Percentiles rank a stretch among this genome's conserved stretches.
Evolutionary conservation across 129 eudicot species (phyloP).

Genomic region (Smallanthus sonchifolius): DNA sequence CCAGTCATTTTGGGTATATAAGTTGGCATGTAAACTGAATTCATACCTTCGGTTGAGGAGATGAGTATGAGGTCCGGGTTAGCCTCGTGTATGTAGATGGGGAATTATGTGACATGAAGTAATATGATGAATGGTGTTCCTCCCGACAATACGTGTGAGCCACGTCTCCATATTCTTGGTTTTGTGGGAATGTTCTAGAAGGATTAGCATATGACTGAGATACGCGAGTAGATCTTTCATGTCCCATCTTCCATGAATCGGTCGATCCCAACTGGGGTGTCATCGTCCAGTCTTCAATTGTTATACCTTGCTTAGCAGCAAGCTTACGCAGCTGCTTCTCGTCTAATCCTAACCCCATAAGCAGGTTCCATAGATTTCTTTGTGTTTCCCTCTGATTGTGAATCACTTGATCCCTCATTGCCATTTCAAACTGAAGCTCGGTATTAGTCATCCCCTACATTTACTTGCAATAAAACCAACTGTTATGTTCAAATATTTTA

Average conservation of each 20-base stretch:
- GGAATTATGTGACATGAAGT: conserved; percentile 42
- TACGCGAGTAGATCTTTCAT: conserved; percentile 32
- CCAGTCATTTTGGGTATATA: neutral
- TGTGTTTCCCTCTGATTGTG: conserved; percentile 78
- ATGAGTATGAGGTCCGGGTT: conserved; percentile 4
- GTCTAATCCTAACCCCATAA: conserved; percentile 68
- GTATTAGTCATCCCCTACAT: conserved; percentile 77
- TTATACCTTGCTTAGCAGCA: conserved; percentile 78
- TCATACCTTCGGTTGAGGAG: conserved; percentile 33
- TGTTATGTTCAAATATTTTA: neutral
- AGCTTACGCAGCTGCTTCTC: conserved; percentile 56
- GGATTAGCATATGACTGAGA: conserved; percentile 18
- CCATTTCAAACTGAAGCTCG: conserved; percentile 84
- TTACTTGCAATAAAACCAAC: neutral
- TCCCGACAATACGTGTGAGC: conserved; percentile 50
- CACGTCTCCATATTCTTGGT: conserved; percentile 26
- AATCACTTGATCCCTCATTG: conserved; percentile 87
- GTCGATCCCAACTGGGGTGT: conserved; percentile 28
- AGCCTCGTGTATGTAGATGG: conserved; percentile 36
- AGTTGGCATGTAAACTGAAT: neutral
- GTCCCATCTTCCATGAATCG: conserved; percentile 28
- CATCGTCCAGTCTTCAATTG: conserved; percentile 65
- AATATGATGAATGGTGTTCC: conserved; percentile 62
- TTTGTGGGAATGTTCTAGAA: conserved; percentile 37
- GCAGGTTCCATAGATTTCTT: conserved; percentile 71